Base-by-base conservation (phyloP, 371 early-diverging fungal species). In the Rhizopus stolonifer region DNA sequence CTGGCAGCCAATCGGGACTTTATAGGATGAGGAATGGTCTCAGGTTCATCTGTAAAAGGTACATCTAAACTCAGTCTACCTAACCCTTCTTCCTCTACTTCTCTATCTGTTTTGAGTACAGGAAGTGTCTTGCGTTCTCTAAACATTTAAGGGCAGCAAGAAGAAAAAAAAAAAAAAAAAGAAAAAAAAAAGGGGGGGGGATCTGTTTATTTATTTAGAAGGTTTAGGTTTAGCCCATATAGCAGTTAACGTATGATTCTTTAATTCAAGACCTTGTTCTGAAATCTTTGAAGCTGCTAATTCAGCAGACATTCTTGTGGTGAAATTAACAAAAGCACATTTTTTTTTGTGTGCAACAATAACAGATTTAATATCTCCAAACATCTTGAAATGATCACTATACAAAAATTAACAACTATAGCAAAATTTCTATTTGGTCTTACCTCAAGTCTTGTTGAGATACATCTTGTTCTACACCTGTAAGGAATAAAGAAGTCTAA, bases 261-360 rank as follows among this genome's bases (percentile, higher is more conserved):
- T 79, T 21, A 85, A 55, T 5, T 52, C 72, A 22, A 79, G 52
- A 3, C 80, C 80, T 24, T 72, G 64, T 32, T 79, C 77, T 6
- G 75, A 60, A 15, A 77, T 60, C 49, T 81, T 74, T 18, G 83
- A 81, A 17, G 85, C 83, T 0, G 92, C 92, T 15, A 82, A 58
- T 66, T 92, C 91, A 11, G 96, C 95, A 21, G 83, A 81, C 9
- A 72, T 72, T 39, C 94, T 77, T 11, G 85, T 80, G 4, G 80
- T 78, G 64, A 80, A 97, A 69, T 95, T 96, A 39, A 97, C 74
- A 73, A 95, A 96, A 1, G 95, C 96, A 58, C 91, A 92, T 48
- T 84, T 79, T 21, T 86, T 82, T 54, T 88, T 89, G 46, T 80
- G 76, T 10, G 87, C 82, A 1, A 95, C 74, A 4, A 90, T 85